phyloP scores from a whole-genome alignment of 768 basidiomycete species.

The Termitomyces heimii region DNA sequence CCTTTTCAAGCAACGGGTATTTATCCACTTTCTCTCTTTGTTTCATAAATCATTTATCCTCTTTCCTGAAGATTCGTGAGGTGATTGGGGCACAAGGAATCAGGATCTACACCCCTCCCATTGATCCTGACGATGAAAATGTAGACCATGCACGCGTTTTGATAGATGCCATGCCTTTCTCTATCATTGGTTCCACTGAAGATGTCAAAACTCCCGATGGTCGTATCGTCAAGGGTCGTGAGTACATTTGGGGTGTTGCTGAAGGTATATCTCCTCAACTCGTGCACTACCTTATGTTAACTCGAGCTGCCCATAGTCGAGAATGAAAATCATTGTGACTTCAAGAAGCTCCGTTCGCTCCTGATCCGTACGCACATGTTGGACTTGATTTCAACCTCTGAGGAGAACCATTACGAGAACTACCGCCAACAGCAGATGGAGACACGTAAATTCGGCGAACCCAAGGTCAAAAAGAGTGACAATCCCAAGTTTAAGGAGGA shows the following conservation, averaged over 20 bases:
- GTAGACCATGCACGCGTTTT: conserved; percentile 87
- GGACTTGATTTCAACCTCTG: conserved; percentile 92
- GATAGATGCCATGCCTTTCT: conserved; percentile 93
- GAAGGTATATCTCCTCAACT: conserved; percentile 55
- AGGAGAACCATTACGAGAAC: conserved; percentile 95
- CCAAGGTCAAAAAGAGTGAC: conserved; percentile 97
- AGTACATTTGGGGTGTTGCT: conserved; percentile 99
- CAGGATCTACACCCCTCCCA: conserved; percentile 89
- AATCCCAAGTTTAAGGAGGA: conserved; percentile 99
- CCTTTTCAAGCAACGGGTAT: conserved; percentile 88
- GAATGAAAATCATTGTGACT: conserved; percentile 99
- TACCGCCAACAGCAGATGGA: conserved; percentile 99
- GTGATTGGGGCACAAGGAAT: conserved; percentile 90
- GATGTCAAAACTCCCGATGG: conserved; percentile 92
- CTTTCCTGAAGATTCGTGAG: conserved; percentile 64
- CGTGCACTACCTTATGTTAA: neutral
- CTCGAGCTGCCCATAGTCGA: conserved; percentile 55
- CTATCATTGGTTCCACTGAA: conserved; percentile 95
- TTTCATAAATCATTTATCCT: conserved; percentile 2
- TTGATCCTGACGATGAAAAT: conserved; percentile 82
- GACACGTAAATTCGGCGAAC: conserved; percentile 97
- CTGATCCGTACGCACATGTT: conserved; percentile 98
- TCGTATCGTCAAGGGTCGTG: conserved; percentile 90
- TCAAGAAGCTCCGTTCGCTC: conserved; percentile 93
- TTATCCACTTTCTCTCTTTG: conserved; percentile 20